Conservation (phyloP, 202 grass and related monocot genomes). For the Thinopyrum obtusiflorum region DNA sequence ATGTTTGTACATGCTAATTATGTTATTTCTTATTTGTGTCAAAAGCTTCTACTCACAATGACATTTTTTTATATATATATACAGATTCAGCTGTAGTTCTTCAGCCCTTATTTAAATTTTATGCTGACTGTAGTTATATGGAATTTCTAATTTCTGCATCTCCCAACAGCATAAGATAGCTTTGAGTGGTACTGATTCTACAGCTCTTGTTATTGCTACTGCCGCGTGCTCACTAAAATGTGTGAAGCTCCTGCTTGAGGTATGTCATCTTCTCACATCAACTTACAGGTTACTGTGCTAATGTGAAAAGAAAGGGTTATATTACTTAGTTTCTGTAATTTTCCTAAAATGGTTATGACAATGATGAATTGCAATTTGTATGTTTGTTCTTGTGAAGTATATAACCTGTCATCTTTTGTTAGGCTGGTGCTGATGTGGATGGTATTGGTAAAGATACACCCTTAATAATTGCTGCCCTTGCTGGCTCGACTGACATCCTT, state of each 20-base stretch:
- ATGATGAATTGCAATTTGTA: neutral
- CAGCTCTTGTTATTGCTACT: constrained; percentile 7
- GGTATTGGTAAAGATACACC: constrained; percentile 18
- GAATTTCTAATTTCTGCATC: neutral
- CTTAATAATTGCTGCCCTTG: constrained; percentile 8
- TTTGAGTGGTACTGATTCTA: neutral
- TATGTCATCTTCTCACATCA: constrained; percentile 19
- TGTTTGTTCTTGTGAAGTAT: neutral
- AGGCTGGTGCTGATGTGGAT: constrained; percentile 52
- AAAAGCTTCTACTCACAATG: neutral
- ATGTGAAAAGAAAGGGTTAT: neutral
- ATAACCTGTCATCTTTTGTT: neutral
- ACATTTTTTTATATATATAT: neutral
- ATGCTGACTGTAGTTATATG: neutral
- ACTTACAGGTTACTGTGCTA: constrained; percentile 1
- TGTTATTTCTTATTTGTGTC: neutral
- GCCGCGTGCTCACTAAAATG: neutral
- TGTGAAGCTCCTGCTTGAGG: constrained; percentile 30
- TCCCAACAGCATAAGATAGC: constrained; percentile 14
- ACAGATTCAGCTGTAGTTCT: too few species aligned
- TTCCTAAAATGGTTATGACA: neutral
- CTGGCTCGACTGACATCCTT: constrained; percentile 24
- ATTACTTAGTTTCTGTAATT: neutral
- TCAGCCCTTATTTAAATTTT: neutral
- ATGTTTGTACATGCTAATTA: neutral